Conservation (phyloP, 805 yeast genomes). For the Ogataea philodendri region DNA sequence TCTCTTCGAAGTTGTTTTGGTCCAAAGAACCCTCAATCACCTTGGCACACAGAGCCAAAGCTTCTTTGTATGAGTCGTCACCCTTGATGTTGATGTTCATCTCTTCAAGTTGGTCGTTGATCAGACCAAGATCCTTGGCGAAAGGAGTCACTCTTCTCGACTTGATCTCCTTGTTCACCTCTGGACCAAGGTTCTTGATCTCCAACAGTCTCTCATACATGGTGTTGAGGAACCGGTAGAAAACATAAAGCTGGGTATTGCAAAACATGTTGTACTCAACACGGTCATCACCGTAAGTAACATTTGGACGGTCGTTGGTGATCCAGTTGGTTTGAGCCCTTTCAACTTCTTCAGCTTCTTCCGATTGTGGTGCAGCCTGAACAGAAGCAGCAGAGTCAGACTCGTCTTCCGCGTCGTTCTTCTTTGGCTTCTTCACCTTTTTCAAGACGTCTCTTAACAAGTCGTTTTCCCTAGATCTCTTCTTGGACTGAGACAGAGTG, state of each 20-base stretch:
- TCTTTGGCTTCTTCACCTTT: conserved; percentile 37
- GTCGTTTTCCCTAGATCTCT: conserved; percentile 56
- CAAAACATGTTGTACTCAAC: conserved; percentile 75
- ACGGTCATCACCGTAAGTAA: conserved; percentile 38
- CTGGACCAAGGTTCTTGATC: conserved; percentile 66
- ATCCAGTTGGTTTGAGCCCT: conserved; percentile 37
- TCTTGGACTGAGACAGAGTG: conserved; percentile 34
- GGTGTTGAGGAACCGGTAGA: conserved; percentile 81
- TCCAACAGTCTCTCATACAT: conserved; percentile 78
- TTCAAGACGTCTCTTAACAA: conserved; percentile 58
- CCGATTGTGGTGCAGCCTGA: conserved; percentile 13
- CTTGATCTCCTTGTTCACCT: conserved; percentile 70
- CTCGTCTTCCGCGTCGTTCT: conserved; percentile 26
- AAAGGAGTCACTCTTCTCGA: conserved; percentile 64
- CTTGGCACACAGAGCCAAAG: conserved; percentile 69
- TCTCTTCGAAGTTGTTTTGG: conserved; percentile 92
- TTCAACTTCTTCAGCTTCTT: conserved; percentile 31
- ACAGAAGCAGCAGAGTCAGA: conserved; percentile 14
- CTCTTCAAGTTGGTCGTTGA: conserved; percentile 77
- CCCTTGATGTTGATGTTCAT: conserved; percentile 74
- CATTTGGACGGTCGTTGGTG: conserved; percentile 28
- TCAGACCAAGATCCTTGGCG: conserved; percentile 81
- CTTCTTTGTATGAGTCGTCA: conserved; percentile 70
- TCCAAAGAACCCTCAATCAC: conserved; percentile 88
- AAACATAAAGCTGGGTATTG: conserved; percentile 84